These are phyloP conservation scores for Falciphora oryzae DNA, from an alignment of 2,329 filamentous ascomycete genomes.

Conservation along the genomic window DNA sequence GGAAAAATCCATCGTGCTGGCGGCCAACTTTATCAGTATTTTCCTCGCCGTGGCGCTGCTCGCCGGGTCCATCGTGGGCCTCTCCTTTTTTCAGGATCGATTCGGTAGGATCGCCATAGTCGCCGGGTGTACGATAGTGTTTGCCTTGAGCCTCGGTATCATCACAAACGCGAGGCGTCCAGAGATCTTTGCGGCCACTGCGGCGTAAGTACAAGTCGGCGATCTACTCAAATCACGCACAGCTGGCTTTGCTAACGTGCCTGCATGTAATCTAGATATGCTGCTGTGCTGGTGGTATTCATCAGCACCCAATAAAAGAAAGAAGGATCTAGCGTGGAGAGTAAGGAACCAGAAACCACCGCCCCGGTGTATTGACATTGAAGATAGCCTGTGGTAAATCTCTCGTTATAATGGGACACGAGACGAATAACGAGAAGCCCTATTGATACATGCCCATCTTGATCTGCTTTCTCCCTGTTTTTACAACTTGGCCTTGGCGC, in stretches of 20 bases:
- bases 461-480: background rate
- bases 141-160: background rate
- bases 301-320: background rate
- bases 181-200: conserved; percentile 2
- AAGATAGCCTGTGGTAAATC: background rate
- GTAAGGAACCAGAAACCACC: background rate
- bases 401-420: background rate
- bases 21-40: conserved; percentile 2
- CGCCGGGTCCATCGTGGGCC: background rate
- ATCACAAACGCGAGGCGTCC: conserved; percentile 5
- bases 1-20: background rate
- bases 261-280: background rate
- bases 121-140: background rate
- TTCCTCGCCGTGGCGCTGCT: background rate
- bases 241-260: background rate
- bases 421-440: background rate
- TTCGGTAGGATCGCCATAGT: background rate
- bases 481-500: conserved; percentile 40
- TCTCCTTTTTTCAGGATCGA: background rate
- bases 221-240: background rate
- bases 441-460: background rate
- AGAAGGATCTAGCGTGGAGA: background rate
- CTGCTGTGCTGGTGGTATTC: background rate
- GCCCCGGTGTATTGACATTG: background rate
- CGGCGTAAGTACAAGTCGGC: background rate